Base-by-base conservation (phyloP, 148 eudicot genomes). In the Limonium bicolor region DNA sequence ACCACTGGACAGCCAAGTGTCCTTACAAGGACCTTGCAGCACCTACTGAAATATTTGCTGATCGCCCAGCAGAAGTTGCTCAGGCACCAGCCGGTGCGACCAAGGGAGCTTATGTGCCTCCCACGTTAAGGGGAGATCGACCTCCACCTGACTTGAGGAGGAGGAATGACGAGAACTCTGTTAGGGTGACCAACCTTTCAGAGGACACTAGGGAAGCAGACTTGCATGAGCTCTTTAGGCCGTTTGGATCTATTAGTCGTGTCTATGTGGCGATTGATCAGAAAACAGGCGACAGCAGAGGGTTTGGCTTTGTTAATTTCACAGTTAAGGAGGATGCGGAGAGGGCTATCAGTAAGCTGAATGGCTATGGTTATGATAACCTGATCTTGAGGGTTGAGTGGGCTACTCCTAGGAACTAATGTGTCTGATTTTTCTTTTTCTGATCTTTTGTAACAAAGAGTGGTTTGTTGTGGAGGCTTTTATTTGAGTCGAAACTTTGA, bases 281-380 rank as follows among this genome's bases (percentile, higher is more conserved):
- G 72, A 88, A 80, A 66, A 83, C 97, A 4, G 77, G 94, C 14
- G 57, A 53, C 37, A 88, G 97, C 65, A 63, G 97, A 68, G 97
- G 97, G 8, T 88, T 88, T 48, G 97, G 97, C 15, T 88, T 88
- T 51, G 94, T 88, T 33, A 88, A 83, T 61, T 52, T 52, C 40
- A 78, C 69, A 14, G 67, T 35, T 60, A 72, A 73, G 73, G 96
- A 88, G 43, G 94, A 88, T 25, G 96, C 83, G 6, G 80, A 88
- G 49, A 74, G 76, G 48, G 96, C 96, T 7, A 88, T 88, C 40
- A 66, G 64, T 20, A 88, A 88, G 53, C 96, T 83, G 9, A 88
- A 88, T 55, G 96, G 96, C n/a, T 88, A 88, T 63, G 96, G 96
- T 36, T 88, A 88, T 41, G 96, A 88, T 36, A 88, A 72, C 54